A percentile compares a stretch with the other conserved stretches of the same genome.
Evolutionary conservation across 148 eudicot species (phyloP).

Genomic region (Fallopia convolvulus): DNA sequence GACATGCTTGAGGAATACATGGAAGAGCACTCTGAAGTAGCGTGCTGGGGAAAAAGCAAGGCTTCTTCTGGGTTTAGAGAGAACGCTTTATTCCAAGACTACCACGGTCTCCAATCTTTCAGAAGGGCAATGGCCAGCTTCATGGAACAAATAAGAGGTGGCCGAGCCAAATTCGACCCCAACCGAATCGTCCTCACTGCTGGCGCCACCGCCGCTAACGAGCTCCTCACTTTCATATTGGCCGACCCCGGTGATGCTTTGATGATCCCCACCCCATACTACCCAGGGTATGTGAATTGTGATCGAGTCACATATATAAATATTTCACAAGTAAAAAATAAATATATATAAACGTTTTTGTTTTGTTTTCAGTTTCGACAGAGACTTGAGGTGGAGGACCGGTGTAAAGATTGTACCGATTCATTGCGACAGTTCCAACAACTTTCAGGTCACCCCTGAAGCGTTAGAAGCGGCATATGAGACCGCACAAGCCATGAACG

Average conservation of each 20-base stretch:
- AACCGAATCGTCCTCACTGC: constrained; percentile 82
- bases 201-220: constrained; percentile 93
- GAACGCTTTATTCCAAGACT: constrained; percentile 96
- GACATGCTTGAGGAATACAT: constrained; percentile 78
- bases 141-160: constrained; percentile 91
- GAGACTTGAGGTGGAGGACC: constrained; percentile 92
- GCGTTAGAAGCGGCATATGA: constrained; percentile 66
- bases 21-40: constrained; percentile 48
- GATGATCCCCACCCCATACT: constrained; percentile 89
- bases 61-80: constrained; percentile 54
- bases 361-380: constrained; percentile 54
- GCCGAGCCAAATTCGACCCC: constrained; percentile 61
- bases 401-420: constrained; percentile 76
- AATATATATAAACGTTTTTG: too few species aligned
- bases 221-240: constrained; percentile 75
- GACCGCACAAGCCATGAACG: constrained; percentile 37
- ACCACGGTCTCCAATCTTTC: constrained; percentile 79
- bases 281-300: constrained; percentile 58
- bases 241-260: constrained; percentile 88
- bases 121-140: constrained; percentile 93
- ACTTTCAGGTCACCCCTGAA: constrained; percentile 61
- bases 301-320: too few species aligned
- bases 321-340: too few species aligned
- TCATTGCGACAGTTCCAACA: constrained; percentile 70
- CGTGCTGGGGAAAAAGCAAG: constrained; percentile 35